Evolutionary conservation across 2,329 filamentous ascomycete genomes (phyloP).

Genomic region (Colletotrichum sp.): DNA sequence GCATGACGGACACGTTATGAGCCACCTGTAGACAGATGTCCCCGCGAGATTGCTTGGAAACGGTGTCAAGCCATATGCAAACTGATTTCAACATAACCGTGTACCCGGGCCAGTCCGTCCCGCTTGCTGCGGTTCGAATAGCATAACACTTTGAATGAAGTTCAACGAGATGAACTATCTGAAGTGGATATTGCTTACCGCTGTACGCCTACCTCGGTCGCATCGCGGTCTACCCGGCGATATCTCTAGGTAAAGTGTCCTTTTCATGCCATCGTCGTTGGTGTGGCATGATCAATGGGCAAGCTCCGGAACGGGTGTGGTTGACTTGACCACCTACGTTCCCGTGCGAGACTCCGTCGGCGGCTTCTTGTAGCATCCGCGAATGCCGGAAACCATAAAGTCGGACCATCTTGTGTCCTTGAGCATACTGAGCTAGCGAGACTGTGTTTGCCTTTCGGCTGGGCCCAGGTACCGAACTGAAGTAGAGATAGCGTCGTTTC

Average conservation of each 20-base stretch:
- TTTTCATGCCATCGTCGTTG: background rate
- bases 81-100: background rate
- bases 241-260: background rate
- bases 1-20: background rate
- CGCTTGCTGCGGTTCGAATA: background rate
- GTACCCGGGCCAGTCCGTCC: background rate
- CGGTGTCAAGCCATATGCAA: accelerated
- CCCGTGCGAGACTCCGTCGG: background rate
- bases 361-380: background rate
- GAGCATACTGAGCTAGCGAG: too few relatives aligned
- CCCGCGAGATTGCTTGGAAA: background rate
- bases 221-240: background rate
- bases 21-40: accelerated
- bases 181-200: background rate
- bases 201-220: background rate
- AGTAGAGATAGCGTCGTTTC: background rate
- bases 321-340: background rate
- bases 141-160: background rate
- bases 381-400: background rate
- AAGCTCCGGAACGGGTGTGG: background rate
- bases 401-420: background rate
- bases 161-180: background rate
- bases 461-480: background rate
- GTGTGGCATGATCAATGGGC: background rate
- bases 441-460: background rate